These are phyloP conservation scores for Flaveria linearis DNA, from an alignment of 129 eudicot species.

Conservation along the genomic window DNA sequence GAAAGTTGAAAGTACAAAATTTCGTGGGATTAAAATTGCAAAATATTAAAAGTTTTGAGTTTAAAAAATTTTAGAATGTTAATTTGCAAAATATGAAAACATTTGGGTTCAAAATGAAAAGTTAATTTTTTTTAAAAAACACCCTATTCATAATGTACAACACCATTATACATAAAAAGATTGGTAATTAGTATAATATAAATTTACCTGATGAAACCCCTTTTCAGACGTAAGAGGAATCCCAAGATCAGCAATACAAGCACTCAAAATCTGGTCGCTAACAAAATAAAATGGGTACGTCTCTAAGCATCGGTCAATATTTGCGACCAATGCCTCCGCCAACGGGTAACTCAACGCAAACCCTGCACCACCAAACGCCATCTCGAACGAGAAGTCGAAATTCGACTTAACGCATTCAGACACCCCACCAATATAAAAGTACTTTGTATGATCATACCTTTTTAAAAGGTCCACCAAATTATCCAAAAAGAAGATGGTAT, in stretches of 20 bases:
- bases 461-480: conserved; percentile 54
- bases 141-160: no score
- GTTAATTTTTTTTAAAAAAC: no score
- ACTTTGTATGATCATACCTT: conserved; percentile 59
- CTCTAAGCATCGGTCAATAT: conserved; percentile 42
- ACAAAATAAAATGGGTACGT: conserved; percentile 33
- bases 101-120: no score
- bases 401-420: conserved; percentile 59
- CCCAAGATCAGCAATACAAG: conserved; percentile 59
- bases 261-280: conserved; percentile 46
- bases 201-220: conserved; percentile 55
- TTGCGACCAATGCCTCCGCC: conserved; percentile 37
- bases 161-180: no score
- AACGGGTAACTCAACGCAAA: conserved; percentile 52
- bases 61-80: no score
- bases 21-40: no score
- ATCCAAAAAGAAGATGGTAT: conserved; percentile 60
- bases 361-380: conserved; percentile 62
- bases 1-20: no score
- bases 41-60: no score
- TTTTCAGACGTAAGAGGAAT: conserved; percentile 48
- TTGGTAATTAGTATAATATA: no score
- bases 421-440: conserved; percentile 54
- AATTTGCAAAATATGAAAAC: no score
- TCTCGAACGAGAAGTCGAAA: conserved; percentile 48